Evolutionary conservation across 495 filamentous ascomycete genomes (phyloP), one percentile per base, ranked within the genome.

Genomic region (Podospora appendiculata): DNA sequence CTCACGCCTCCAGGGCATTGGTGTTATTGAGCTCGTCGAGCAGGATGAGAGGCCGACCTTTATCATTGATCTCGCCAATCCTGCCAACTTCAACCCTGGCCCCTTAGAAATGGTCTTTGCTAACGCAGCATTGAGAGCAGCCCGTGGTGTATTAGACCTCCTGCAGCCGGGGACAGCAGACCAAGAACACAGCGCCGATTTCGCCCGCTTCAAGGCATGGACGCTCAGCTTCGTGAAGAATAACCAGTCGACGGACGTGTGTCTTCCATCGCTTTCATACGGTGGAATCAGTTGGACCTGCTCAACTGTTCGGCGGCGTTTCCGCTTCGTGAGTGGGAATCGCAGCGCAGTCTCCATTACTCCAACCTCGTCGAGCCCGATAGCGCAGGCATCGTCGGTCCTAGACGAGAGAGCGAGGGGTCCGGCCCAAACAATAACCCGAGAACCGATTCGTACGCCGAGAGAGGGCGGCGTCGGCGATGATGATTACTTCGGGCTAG

Each of bases 31-130:
- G 66, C 64, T 87, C 19, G 60, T 88, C 44, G 84, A 89, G 45
- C 77, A 81, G 47, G 85, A 88, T 56, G 76, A 81, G 32, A 67
- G 84, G 19, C 84, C 83, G 17, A 84, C 82, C 7, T 87, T 89
- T 57, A 74, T 88, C 48, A 65, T 87, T 13, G 85, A 89, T 53
- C 66, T 85, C 8, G 70, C 62, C 33, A 79, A 83, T 52, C 53
- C 69, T 6, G 58, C 61, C n/a, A 81, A 80, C 59, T 76, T 62
- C 54, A 68, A 58, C 32, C 67, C 80, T 4, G 79, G 74, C 0
- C 66, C 72, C 17, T 63, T 87, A 17, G 69, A 74, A 13, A 69
- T 84, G 8, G 42, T 84, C 0, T 87, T 79, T 63, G 74, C 76
- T 2, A 89, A 88, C 57, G 67, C 74, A 18, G 69, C 80, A 1